These are phyloP conservation scores for Teratosphaeria pseudoeucalypti DNA, from an alignment of 2,329 filamentous ascomycete species.

Conservation along the genomic window DNA sequence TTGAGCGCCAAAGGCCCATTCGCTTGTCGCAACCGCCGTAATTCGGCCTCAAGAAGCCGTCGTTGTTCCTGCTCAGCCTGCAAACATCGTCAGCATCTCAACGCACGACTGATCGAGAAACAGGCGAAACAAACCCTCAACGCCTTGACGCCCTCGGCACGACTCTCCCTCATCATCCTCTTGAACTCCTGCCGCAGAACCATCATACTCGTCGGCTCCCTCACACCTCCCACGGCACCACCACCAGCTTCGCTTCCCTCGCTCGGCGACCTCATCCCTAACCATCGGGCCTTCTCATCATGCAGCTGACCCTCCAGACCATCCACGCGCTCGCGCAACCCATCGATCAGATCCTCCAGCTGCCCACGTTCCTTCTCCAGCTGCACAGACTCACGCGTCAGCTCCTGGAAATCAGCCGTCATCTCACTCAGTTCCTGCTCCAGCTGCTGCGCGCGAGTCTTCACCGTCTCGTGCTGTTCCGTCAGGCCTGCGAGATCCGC, in stretches of 20 bases:
- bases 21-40: constrained; percentile 42
- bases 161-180: constrained; percentile 68
- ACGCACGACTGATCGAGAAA: not conserved
- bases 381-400: constrained; percentile 60
- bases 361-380: constrained; percentile 60
- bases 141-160: constrained; percentile 53
- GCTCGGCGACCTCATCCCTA: constrained; percentile 48
- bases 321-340: constrained; percentile 53
- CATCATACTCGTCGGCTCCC: constrained; percentile 55
- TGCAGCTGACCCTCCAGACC: constrained; percentile 52
- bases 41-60: constrained; percentile 52
- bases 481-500: constrained; percentile 40
- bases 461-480: constrained; percentile 9
- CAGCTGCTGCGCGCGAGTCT: constrained; percentile 33
- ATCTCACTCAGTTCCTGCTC: constrained; percentile 58
- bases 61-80: constrained; percentile 64
- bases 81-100: constrained; percentile 16
- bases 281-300: constrained; percentile 57
- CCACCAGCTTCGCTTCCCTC: constrained; percentile 6
- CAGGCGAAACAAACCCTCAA: constrained; percentile 45
- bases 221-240: constrained; percentile 9
- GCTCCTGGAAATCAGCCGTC: constrained; percentile 57
- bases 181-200: constrained; percentile 66
- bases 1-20: constrained; percentile 3
- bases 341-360: constrained; percentile 54